Base-by-base conservation (phyloP, 345 rosid genomes). In the Ricinus communis region DNA sequence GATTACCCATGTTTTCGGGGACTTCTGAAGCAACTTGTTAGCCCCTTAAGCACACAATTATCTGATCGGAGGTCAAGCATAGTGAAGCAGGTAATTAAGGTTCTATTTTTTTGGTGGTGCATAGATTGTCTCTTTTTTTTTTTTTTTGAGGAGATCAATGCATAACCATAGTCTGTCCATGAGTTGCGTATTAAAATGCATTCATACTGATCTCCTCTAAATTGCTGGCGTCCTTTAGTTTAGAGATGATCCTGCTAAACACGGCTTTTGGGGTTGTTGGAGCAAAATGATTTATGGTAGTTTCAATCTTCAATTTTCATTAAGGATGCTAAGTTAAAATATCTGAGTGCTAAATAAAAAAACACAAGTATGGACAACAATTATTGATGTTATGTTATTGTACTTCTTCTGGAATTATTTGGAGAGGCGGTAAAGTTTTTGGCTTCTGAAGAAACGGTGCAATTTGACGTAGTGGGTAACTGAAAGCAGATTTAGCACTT, bases 51-150 rank as follows among this genome's bases (percentile, higher is more conserved):
- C 74, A 76, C 87, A 53, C 99, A 95, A 61, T 83, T 95, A 77
- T 83, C 97, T 46, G 99, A 95, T 77, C 85, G 99, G 63, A 95
- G 99, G 82, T 95, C 99, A 66, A 95, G 80, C 82, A 86, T 95
- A 65, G 99, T 95, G 62, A 95, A 95, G 85, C 99, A 95, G 97
- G 99, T 95, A 68, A 36, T 41, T 16, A 9, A 22, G 33, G 46
- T 58, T 56, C 31, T 46, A 8, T 55, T 68, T 68, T 41, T 18
- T 54, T 52, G 2, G 5, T 75, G 27, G 66, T 33, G 1, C 47
- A 31, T 63, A 50, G 46, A 68, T 52, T 22, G n/a, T 24, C 36
- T 65, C 14, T 9, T 8, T 4, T 41, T 22, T 24, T 24, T n/a
- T 36, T 13, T 14, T 51, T 40, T 66, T 3, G 45, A 38, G 54